A percentile compares a stretch with the other conserved stretches of the same genome.
Evolutionary conservation across 495 filamentous ascomycete genomes (phyloP).

Genomic region (Coniosporium apollinis): DNA sequence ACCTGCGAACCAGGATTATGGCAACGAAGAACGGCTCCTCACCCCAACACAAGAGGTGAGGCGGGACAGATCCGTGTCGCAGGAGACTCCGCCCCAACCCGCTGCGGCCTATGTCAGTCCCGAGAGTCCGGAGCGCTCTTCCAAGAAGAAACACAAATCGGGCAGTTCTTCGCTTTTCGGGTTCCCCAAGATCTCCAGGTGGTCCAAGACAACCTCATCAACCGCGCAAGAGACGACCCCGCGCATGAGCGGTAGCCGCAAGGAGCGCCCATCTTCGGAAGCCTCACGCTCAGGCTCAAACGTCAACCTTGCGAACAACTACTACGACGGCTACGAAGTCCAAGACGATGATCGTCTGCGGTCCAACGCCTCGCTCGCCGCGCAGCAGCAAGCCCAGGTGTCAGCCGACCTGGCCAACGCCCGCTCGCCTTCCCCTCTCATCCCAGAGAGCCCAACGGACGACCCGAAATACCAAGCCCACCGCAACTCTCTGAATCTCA

Average conservation of each 20-base stretch:
- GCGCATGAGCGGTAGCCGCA: slow-evolving; percentile 20
- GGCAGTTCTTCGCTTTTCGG: slow-evolving; percentile 68
- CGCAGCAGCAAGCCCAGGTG: slow-evolving; percentile 18
- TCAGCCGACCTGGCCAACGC: slow-evolving; percentile 14
- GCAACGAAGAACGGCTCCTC: slow-evolving; percentile 22
- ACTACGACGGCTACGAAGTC: slow-evolving; percentile 46
- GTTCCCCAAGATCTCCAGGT: slow-evolving; percentile 75
- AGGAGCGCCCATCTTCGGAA: slow-evolving; percentile 36
- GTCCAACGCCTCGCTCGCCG: slow-evolving; percentile 41
- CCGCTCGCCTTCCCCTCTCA: slow-evolving; percentile 41
- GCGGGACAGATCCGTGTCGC: slow-evolving; percentile 35
- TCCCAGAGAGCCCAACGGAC: slow-evolving; percentile 37
- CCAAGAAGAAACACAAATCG: slow-evolving; percentile 76
- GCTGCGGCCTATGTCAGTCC: slow-evolving; percentile 29
- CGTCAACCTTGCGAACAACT: slow-evolving; percentile 37
- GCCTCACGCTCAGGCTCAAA: slow-evolving; percentile 52
- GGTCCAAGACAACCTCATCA: slow-evolving; percentile 90
- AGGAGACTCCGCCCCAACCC: slow-evolving; percentile 55
- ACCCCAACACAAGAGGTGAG: slow-evolving; percentile 25
- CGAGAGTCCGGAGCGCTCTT: slow-evolving; percentile 60
- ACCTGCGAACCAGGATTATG: slow-evolving; percentile 13
- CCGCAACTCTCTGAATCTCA: slow-evolving; percentile 72
- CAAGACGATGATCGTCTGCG: slow-evolving; percentile 58
- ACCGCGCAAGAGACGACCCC: slow-evolving; percentile 27
- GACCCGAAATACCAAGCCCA: slow-evolving; percentile 84